phyloP scores from a whole-genome alignment of 495 filamentous ascomycete genomes.

The Penicillium alfredii region DNA sequence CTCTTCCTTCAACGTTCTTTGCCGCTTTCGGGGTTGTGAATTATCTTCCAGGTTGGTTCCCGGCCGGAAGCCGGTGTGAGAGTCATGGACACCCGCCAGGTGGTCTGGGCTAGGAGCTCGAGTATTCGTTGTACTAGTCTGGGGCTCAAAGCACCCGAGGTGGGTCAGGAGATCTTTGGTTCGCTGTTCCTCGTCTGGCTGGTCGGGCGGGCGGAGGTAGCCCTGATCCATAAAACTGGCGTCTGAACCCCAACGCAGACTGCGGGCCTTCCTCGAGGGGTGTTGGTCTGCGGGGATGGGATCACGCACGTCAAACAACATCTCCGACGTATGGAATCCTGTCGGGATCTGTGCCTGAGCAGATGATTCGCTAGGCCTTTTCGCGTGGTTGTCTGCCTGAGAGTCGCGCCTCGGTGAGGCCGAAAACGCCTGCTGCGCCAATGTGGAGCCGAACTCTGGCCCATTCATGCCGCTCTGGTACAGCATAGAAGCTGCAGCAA shows the following conservation, averaged over 20 bases:
- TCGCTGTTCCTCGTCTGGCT: conserved; percentile 51
- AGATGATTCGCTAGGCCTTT: conserved; percentile 12
- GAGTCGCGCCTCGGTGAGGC: conserved; percentile 17
- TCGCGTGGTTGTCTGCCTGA: conserved; percentile 14
- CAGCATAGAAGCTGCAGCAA: conserved; percentile 47
- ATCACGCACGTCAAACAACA: conserved; percentile 41
- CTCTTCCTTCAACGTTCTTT: conserved; percentile 32
- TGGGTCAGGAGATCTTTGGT: conserved; percentile 47
- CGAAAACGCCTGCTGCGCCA: conserved; percentile 28
- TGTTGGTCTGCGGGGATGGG: conserved; percentile 38
- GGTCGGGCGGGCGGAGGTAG: conserved; percentile 48
- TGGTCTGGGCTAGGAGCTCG: conserved; percentile 52
- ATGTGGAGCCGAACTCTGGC: conserved; percentile 23
- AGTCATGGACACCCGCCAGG: conserved; percentile 12
- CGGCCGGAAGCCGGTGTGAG: conserved; percentile 1
- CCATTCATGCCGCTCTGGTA: conserved; percentile 34
- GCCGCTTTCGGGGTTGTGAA: conserved; percentile 31
- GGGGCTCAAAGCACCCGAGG: conserved; percentile 48
- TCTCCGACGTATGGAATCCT: conserved; percentile 40
- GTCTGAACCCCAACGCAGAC: conserved; percentile 63
- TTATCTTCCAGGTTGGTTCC: conserved; percentile 18
- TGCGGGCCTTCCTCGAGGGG: conserved; percentile 30
- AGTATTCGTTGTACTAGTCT: conserved; percentile 51
- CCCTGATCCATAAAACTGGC: conserved; percentile 51
- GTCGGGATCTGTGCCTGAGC: conserved; percentile 21